Base-by-base conservation (phyloP, 2,329 filamentous ascomycete species). In the Beauveria sp. region DNA sequence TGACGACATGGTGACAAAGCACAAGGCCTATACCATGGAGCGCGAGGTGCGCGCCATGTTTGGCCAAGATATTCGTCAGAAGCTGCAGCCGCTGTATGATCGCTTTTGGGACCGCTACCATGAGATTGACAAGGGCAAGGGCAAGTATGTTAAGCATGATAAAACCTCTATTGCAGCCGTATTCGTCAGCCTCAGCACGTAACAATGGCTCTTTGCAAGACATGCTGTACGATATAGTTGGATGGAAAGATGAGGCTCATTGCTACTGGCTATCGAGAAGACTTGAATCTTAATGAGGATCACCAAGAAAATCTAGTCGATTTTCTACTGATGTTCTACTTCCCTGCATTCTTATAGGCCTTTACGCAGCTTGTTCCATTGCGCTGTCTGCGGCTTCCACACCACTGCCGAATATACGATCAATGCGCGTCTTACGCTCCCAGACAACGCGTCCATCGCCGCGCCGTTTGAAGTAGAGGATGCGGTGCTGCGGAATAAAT, bases 61-160 rank as follows among this genome's bases (percentile, higher is more conserved):
- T 68, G 87, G 86, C 18, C 86, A 88, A 67, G 92, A 97, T 70
- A 88, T 97, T 65, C 91, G 94, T 72, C 87, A 88, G 68, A 91
- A 96, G 77, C 87, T 99, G 61, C 93, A 97, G 76, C 92, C 93
- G 59, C 81, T 99, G 16, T 99, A 99, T 76, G 89, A 89, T 64
- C 84, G 94, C 51, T 99, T 99, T 76, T 97, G 91, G 86, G 94
- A 97, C 75, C 84, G 93, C 30, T 99, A 99, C 72, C 92, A 97
- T 72, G 94, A 97, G 75, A 87, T 97, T 65, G 93, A 97, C 76
- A 97, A 96, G 79, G 94, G 94, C 63, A 96, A 92, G 76, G 93
- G 93, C 67, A 99, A 99, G 75, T 96, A 97, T 75, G 92, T 96
- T 72, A 97, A 96, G 78, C 97, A 96, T 72, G 92, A 97, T 77